These are phyloP conservation scores for Gastrolobium villosum DNA, from an alignment of 306 rosid genomes.

Conservation along the genomic window DNA sequence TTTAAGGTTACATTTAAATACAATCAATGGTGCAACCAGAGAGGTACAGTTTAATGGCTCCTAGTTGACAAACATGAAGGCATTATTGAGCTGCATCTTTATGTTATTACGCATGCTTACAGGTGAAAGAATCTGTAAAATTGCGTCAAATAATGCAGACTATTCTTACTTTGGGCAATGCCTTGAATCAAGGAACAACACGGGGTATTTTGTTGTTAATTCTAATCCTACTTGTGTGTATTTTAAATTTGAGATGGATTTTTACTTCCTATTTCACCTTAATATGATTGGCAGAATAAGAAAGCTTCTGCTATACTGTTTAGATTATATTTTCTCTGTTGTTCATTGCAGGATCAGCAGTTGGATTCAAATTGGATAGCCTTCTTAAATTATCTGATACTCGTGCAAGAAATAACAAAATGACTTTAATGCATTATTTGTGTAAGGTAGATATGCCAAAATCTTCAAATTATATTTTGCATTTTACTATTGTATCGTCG, in stretches of 20 bases:
- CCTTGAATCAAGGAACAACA: conserved; percentile 97
- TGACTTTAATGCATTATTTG: conserved; percentile 99
- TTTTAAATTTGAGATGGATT: conserved; percentile 41
- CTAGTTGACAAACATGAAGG: conserved; percentile 39
- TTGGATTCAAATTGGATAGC: conserved; percentile 98
- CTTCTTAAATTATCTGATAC: conserved; percentile 98
- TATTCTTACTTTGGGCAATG: conserved; percentile 96
- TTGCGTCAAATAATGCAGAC: conserved; percentile 99
- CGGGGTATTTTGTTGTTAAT: conserved; percentile 68
- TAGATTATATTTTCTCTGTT: conserved; percentile 40
- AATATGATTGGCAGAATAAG: conserved; percentile 29
- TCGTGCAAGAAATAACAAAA: conserved; percentile 98
- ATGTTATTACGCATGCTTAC: conserved; percentile 48
- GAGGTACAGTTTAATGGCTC: conserved; percentile 70
- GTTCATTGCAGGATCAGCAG: conserved; percentile 86
- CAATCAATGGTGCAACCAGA: conserved; percentile 84
- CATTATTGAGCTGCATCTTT: conserved; percentile 36
- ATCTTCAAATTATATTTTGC: conserved; percentile 33
- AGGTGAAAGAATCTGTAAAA: conserved; percentile 94
- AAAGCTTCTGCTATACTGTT: conserved; percentile 26
- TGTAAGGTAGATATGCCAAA: conserved; percentile 77
- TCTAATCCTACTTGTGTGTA: conserved; percentile 14
- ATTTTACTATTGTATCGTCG: conserved; percentile 5
- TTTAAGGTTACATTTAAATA: conserved; percentile 72
- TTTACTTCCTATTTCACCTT: conserved; percentile 18